Conservation (phyloP, 78 protist genomes). For the Trichosphaerium sp. region DNA sequence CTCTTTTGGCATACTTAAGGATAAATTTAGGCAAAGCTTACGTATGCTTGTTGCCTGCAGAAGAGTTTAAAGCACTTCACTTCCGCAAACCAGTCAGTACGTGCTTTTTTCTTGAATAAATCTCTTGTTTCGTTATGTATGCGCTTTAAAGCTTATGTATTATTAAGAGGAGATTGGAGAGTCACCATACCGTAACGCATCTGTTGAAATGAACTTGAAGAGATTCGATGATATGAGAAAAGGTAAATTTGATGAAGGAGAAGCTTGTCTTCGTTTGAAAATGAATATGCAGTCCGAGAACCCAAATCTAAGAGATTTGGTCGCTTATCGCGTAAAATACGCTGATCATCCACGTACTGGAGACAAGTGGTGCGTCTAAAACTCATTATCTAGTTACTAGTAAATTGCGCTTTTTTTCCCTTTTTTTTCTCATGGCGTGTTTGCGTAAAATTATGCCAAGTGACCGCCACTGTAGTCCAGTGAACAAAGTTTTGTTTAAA, state of each 20-base stretch:
- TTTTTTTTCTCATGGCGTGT: too few species aligned
- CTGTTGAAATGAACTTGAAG: slow-evolving; percentile 81
- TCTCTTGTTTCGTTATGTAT: not conserved
- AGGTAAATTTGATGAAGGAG: slow-evolving; percentile 86
- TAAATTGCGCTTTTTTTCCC: too few species aligned
- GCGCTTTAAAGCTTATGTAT: not conserved
- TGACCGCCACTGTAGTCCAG: too few species aligned
- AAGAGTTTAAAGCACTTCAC: slow-evolving; percentile 42
- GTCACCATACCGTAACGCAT: slow-evolving; percentile 79
- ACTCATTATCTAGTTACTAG: too few species aligned
- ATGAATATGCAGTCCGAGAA: slow-evolving; percentile 73
- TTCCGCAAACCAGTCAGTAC: not conserved
- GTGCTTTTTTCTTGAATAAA: not conserved
- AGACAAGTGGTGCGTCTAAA: slow-evolving; percentile 92
- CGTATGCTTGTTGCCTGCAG: slow-evolving; percentile 78
- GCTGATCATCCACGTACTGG: slow-evolving; percentile 76
- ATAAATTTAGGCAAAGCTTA: slow-evolving; percentile 84
- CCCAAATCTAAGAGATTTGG: slow-evolving; percentile 79
- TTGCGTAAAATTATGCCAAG: too few species aligned
- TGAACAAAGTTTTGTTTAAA: too few species aligned
- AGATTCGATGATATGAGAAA: slow-evolving; percentile 83
- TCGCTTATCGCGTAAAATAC: slow-evolving; percentile 85
- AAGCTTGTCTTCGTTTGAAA: slow-evolving; percentile 82
- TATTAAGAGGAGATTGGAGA: slow-evolving; percentile 30
- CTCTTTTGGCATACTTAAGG: not conserved